Percentiles rank a stretch among this genome's conserved stretches.
These are phyloP conservation scores for Penicillium sp. DNA, from an alignment of 2,329 filamentous ascomycete species.

Conservation along the genomic window DNA sequence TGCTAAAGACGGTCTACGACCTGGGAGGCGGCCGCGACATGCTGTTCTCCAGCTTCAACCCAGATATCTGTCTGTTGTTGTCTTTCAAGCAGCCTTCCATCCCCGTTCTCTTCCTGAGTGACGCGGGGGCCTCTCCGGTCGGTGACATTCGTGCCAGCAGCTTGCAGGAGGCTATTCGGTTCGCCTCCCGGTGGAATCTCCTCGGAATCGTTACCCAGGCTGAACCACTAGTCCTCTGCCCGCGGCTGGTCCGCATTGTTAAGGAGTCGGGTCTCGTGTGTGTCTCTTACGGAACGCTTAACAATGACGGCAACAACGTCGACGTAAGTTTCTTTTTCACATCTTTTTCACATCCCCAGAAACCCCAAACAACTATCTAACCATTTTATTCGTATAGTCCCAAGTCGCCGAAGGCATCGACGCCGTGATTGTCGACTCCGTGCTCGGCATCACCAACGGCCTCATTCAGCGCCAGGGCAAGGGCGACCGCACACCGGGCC, in stretches of 20 bases:
- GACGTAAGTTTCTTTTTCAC: slow-evolving; percentile 60
- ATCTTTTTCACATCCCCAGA: background rate
- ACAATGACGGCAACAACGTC: slow-evolving; percentile 84
- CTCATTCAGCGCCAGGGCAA: slow-evolving; percentile 57
- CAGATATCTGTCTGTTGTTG: slow-evolving; percentile 89
- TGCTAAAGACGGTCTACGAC: slow-evolving; percentile 87
- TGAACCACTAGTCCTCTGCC: slow-evolving; percentile 83
- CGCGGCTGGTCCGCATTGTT: slow-evolving; percentile 83
- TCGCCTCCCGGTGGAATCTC: slow-evolving; percentile 91
- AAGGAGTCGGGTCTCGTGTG: slow-evolving; percentile 94
- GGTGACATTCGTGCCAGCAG: slow-evolving; percentile 88
- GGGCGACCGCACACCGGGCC: slow-evolving; percentile 26
- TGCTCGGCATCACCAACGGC: slow-evolving; percentile 88
- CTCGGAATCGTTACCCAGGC: slow-evolving; percentile 88
- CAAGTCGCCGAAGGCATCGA: slow-evolving; percentile 97
- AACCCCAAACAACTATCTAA: background rate
- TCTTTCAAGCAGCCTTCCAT: slow-evolving; percentile 98
- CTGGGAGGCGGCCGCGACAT: slow-evolving; percentile 79
- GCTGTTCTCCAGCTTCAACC: slow-evolving; percentile 96
- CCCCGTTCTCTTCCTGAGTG: slow-evolving; percentile 89
- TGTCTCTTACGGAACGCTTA: slow-evolving; percentile 86
- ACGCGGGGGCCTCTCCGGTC: slow-evolving; percentile 76
- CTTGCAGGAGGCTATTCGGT: slow-evolving; percentile 91
- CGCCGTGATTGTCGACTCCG: slow-evolving; percentile 94
- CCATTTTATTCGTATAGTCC: slow-evolving; percentile 49